Evolutionary conservation across 164 flowering plant genomes (phyloP), one percentile per base, ranked within the genome.

Genomic region (Sedum album): DNA sequence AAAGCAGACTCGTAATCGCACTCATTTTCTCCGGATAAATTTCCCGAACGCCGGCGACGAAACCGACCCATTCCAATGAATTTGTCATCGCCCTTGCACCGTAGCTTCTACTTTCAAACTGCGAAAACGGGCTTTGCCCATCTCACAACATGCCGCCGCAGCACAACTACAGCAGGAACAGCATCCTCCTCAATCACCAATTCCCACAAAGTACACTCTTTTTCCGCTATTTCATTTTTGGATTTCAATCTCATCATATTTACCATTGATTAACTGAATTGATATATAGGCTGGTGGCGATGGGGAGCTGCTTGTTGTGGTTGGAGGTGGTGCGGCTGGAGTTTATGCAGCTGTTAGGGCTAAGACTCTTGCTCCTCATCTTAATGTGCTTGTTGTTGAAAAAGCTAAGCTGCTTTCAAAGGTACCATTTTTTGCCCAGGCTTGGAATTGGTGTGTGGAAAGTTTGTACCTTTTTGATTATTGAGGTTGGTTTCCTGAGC

Each of bases 271-370:
- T 76, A 67, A 41, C 38, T 69, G 31, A 55, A 21, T 21, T 66
- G 75, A 25, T 7, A 25, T 7, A 36, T 69, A 81, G 79, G 33
- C 73, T n/a, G 68, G 69, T 63, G 85, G 84, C 62, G 62, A 13
- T 28, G 86, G 85, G 71, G 86, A 85, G 75, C 67, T 82, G 10
- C 68, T 90, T 74, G 86, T 88, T 68, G 96, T 90, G 31, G 88
- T 90, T 18, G 96, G 93, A 0, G 96, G 88, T 69, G 96, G 96
- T 69, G 89, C 91, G 10, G 94, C 96, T 9, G 96, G 93, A 66
- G 82, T 90, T 2, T 90, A 77, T 69, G 96, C 88, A 48, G 93
- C 96, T 33, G 83, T 88, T 66, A 81, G 90, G 74, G 93, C 96
- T 64, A 86, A 90, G 67, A 80, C 82, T 28, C 9, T 86, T 18